Percentiles rank a stretch among this genome's conserved stretches.
Evolutionary conservation across 805 yeast genomes (phyloP).

Genomic region (Kluyveromyces aestuarii): DNA sequence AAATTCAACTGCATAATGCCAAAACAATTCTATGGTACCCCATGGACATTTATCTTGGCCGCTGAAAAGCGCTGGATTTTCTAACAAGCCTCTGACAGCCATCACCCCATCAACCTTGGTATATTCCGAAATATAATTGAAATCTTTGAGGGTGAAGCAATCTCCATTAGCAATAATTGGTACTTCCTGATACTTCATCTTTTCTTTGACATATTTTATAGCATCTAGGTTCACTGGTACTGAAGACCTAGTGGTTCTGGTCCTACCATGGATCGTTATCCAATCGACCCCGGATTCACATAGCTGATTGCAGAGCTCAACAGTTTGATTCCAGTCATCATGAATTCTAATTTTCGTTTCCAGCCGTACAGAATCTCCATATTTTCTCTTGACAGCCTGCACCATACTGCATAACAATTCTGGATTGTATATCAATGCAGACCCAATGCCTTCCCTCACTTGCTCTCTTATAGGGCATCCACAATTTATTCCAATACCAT

Average conservation of each 20-base stretch:
- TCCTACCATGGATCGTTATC: constrained; percentile 90
- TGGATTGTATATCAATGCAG: constrained; percentile 82
- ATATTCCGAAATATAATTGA: constrained; percentile 44
- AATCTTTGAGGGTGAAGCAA: constrained; percentile 62
- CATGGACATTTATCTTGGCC: constrained; percentile 75
- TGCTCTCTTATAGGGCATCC: constrained; percentile 97
- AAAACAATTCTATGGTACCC: constrained; percentile 78
- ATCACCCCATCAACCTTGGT: constrained; percentile 89
- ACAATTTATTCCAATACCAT: constrained; percentile 91
- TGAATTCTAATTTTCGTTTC: constrained; percentile 93
- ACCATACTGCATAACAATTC: constrained; percentile 81
- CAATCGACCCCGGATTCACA: constrained; percentile 88
- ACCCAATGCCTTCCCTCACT: constrained; percentile 92
- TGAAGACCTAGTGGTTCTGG: constrained; percentile 75
- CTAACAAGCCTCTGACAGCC: constrained; percentile 85
- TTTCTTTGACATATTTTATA: constrained; percentile 51
- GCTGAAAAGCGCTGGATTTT: constrained; percentile 82
- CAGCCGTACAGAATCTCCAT: constrained; percentile 61
- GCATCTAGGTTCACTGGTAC: constrained; percentile 79
- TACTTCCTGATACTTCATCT: constrained; percentile 34
- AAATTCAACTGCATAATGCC: constrained; percentile 68
- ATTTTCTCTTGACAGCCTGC: constrained; percentile 63
- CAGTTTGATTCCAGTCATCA: constrained; percentile 61
- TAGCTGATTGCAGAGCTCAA: constrained; percentile 59
- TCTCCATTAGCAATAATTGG: constrained; percentile 99